Evolutionary conservation across 2,329 filamentous ascomycete genomes (phyloP), one percentile per base, ranked within the genome.

Genomic region (Talaromyces pinophilus): DNA sequence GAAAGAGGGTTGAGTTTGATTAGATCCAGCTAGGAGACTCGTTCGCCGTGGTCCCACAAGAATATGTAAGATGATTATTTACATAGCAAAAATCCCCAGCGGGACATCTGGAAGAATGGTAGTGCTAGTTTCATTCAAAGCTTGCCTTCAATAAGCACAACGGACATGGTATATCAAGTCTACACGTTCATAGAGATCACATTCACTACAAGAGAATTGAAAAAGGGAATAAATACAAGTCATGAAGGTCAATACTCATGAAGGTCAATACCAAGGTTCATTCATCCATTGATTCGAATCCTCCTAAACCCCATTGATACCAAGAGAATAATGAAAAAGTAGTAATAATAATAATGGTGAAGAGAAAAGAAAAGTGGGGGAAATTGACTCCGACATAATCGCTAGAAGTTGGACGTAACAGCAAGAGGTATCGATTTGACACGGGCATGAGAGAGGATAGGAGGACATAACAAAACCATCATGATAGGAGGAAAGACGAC

Each of bases 1-100:
- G 68, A 6, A 69, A 69, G 62, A 46, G 59, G 33, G 50, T 69
- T 19, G 38, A 68, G 57, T 69, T 69, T 55, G 55, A 60, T 48
- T 55, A 46, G 59, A 60, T 38, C 19, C 33, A 11, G 30, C 4
- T 22, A 22, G 30, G 52, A 57, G n/a, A 22, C 25, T 19, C 1
- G n/a, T 5, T 19, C 1, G 30, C 11, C 10, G n/a, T 15, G 10
- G 10, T 38, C 7, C 19, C 17, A n/a, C 8, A 22, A 38, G 33
- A 13, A 38, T 25, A 38, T 57, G 52, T 57, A 57, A 38, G 30
- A 25, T 38, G 52, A 15, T 22, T 57, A 38, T 22, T 10, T 13
- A 19, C 25, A 15, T 19, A 35, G n/a, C 30, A 38, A 2, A 15
- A 22, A 35, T 30, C 15, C 25, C 25, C 13, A 52, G 22, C 22